These are phyloP conservation scores for Eucommia ulmoides DNA, from an alignment of 257 asterid genomes.

Conservation along the genomic window DNA sequence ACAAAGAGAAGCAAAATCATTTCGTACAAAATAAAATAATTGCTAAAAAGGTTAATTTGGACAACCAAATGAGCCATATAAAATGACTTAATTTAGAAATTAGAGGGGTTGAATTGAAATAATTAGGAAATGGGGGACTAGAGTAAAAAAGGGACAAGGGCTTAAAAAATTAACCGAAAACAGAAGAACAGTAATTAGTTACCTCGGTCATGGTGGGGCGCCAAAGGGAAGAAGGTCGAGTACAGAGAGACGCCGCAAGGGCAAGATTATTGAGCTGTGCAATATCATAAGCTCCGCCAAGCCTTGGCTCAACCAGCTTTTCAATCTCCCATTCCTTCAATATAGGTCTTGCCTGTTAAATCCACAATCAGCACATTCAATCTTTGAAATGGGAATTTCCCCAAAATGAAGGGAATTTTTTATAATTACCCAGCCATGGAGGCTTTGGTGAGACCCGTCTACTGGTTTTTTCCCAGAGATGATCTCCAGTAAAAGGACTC, in stretches of 20 bases:
- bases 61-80: too few species aligned
- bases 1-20: too few species aligned
- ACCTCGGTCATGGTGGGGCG: conserved; percentile 97
- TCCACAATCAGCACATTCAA: not conserved
- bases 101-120: not conserved
- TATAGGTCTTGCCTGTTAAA: conserved; percentile 71
- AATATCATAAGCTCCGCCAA: conserved; percentile 41
- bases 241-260: conserved; percentile 80
- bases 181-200: conserved; percentile 3
- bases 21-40: too few species aligned
- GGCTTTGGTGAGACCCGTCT: conserved; percentile 76
- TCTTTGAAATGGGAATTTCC: not conserved
- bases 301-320: conserved; percentile 65
- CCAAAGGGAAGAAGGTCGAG: conserved; percentile 75
- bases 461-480: conserved; percentile 84
- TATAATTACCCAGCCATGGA: conserved; percentile 91
- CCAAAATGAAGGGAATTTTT: conserved; percentile 1
- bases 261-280: conserved; percentile 54
- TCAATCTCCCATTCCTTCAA: conserved; percentile 45
- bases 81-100: not conserved
- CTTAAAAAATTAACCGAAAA: too few species aligned
- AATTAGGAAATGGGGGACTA: too few species aligned
- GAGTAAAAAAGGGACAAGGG: too few species aligned
- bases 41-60: too few species aligned
- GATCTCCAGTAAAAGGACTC: conserved; percentile 76